Evolutionary conservation across 2,329 filamentous ascomycete genomes (phyloP).

Genomic region (Didymella arachidicola): DNA sequence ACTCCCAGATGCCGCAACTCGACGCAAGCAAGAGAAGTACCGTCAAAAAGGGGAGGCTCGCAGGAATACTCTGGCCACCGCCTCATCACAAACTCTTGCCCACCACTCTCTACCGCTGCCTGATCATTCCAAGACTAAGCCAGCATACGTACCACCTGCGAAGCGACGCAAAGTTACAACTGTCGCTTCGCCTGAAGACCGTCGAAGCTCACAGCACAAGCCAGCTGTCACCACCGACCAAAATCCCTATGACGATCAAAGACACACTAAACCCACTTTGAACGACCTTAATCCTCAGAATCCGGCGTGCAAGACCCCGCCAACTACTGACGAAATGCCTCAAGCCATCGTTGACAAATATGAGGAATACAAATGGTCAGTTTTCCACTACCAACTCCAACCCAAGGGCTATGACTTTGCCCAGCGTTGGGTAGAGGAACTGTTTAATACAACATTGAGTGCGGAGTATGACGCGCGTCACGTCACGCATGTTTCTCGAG

Average conservation of each 20-base stretch:
- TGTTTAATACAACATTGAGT: not conserved
- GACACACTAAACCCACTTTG: too few species aligned
- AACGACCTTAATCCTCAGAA: not conserved
- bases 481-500: constrained; percentile 26
- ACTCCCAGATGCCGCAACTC: not conserved
- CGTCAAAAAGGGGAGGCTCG: constrained; percentile 12
- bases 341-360: constrained; percentile 33
- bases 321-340: constrained; percentile 6
- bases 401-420: constrained; percentile 16
- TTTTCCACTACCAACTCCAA: constrained; percentile 32
- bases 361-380: constrained; percentile 34
- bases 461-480: constrained; percentile 6
- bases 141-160: not conserved
- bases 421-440: constrained; percentile 21
- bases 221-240: not conserved
- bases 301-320: not conserved
- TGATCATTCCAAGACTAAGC: not conserved
- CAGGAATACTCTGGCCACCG: constrained; percentile 6
- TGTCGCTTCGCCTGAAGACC: not conserved
- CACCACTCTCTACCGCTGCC: not conserved
- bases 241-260: not conserved
- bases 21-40: constrained; percentile 11
- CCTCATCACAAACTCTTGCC: not conserved
- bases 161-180: constrained; percentile 4
- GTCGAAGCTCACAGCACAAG: too few species aligned